Percentiles rank a stretch among this genome's conserved stretches.
Evolutionary conservation across 306 rosid genomes (phyloP).

Genomic region (Corylus americana): DNA sequence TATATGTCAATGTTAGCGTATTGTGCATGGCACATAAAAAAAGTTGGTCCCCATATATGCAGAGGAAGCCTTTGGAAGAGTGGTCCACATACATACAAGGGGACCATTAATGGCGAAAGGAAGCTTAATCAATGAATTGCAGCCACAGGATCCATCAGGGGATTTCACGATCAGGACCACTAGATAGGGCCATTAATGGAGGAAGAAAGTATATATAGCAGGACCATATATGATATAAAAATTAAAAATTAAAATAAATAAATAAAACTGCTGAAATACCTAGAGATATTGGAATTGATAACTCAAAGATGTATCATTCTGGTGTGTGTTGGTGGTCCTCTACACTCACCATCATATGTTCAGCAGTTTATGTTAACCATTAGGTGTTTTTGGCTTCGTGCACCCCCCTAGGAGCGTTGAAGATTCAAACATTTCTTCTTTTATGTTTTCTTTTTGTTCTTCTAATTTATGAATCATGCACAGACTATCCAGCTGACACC

Average conservation of each 20-base stretch:
- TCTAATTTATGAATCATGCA: background rate
- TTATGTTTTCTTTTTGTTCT: background rate
- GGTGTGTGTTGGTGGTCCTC: conserved; percentile 47
- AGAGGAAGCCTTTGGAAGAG: conserved; percentile 18
- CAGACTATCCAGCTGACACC: too few species aligned
- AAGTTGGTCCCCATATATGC: too few species aligned
- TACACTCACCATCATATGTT: conserved; percentile 19
- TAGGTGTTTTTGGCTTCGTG: conserved; percentile 26
- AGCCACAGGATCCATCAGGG: conserved; percentile 30
- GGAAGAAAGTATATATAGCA: conserved; percentile 15
- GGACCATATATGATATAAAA: conserved; percentile 8
- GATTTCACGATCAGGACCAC: conserved; percentile 37
- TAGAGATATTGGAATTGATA: conserved; percentile 44
- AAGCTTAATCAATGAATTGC: conserved; percentile 47
- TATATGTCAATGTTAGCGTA: conserved; percentile 10
- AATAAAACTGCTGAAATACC: conserved; percentile 32
- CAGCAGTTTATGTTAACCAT: conserved; percentile 50
- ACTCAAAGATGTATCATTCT: conserved; percentile 38
- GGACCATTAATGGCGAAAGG: conserved; percentile 41
- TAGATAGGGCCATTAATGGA: conserved; percentile 24
- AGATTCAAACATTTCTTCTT: background rate
- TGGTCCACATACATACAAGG: conserved; percentile 47
- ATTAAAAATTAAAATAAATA: background rate
- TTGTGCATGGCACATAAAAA: conserved; percentile 14
- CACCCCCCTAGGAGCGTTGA: background rate